phyloP scores from a whole-genome alignment of 495 filamentous ascomycete genomes.

The Trichoderma asperelloides region DNA sequence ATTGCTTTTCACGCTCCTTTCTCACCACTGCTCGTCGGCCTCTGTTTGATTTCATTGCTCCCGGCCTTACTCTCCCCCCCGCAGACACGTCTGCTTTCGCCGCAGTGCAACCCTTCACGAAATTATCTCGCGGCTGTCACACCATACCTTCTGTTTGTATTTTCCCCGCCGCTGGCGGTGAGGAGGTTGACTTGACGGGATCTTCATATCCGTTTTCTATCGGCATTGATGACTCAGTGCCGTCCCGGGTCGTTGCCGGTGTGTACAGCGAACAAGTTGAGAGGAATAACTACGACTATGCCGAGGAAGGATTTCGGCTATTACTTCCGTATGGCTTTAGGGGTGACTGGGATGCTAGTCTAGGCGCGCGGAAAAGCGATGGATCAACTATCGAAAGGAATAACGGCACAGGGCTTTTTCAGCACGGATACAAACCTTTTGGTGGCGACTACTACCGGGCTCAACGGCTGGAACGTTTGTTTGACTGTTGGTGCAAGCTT shows the following conservation, averaged over 20 bases:
- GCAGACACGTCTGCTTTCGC: constrained; percentile 19
- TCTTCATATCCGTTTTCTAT: constrained; percentile 15
- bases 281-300: constrained; percentile 10
- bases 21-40: constrained; percentile 23
- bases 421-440: constrained; percentile 32
- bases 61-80: constrained; percentile 25
- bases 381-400: constrained; percentile 17
- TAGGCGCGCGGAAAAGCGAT: constrained; percentile 25
- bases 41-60: constrained; percentile 27
- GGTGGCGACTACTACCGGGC: constrained; percentile 24
- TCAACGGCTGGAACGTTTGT: constrained; percentile 29
- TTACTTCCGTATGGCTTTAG: constrained; percentile 18
- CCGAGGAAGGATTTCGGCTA: constrained; percentile 21
- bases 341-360: neutral
- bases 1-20: constrained; percentile 25
- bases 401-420: constrained; percentile 26
- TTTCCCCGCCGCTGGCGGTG: constrained; percentile 18
- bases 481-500: constrained; percentile 26
- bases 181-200: constrained; percentile 16
- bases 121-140: constrained; percentile 13
- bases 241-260: constrained; percentile 10
- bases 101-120: constrained; percentile 19
- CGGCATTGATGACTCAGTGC: neutral
- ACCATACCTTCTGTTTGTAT: constrained; percentile 18
- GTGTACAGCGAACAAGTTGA: constrained; percentile 17